These are phyloP conservation scores for Botrytis hyacinthi DNA, from an alignment of 2,329 filamentous ascomycete genomes.

Conservation along the genomic window DNA sequence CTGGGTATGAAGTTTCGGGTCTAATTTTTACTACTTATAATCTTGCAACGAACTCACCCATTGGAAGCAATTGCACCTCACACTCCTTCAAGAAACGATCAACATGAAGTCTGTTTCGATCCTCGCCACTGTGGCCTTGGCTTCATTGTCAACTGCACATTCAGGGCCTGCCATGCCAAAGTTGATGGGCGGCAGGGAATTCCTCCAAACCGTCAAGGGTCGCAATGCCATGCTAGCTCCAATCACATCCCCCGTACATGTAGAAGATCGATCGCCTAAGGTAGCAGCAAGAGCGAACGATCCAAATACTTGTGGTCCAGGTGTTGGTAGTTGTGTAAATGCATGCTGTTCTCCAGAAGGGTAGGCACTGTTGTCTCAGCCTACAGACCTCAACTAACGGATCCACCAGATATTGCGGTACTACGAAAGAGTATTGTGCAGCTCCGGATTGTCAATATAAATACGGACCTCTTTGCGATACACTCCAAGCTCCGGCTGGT, in stretches of 20 bases:
- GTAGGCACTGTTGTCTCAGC: conserved; percentile 22
- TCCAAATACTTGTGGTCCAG: conserved; percentile 33
- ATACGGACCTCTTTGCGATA: conserved; percentile 62
- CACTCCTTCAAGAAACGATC: not conserved
- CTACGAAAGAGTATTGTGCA: conserved; percentile 51
- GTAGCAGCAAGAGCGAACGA: conserved; percentile 25
- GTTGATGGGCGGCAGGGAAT: conserved; percentile 32
- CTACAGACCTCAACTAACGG: conserved; percentile 1
- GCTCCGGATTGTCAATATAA: conserved; percentile 61
- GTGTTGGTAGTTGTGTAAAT: conserved; percentile 31
- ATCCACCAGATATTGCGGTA: conserved; percentile 32
- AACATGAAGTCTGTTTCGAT: conserved; percentile 28
- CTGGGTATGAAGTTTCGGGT: not conserved
- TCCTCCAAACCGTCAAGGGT: conserved; percentile 33
- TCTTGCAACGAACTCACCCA: not conserved
- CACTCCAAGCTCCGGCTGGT: conserved; percentile 47
- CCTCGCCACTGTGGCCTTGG: conserved; percentile 24
- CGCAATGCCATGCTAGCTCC: conserved; percentile 25
- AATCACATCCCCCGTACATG: conserved; percentile 12
- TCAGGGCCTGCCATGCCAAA: conserved; percentile 27
- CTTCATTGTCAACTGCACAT: conserved; percentile 29
- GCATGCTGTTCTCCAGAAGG: conserved; percentile 35
- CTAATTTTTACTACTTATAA: not conserved
- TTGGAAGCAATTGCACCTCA: not conserved
- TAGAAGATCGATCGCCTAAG: conserved; percentile 15